Evolutionary conservation across 345 rosid species (phyloP), one percentile per base, ranked within the genome.

Genomic region (Cardamine resedifolia): DNA sequence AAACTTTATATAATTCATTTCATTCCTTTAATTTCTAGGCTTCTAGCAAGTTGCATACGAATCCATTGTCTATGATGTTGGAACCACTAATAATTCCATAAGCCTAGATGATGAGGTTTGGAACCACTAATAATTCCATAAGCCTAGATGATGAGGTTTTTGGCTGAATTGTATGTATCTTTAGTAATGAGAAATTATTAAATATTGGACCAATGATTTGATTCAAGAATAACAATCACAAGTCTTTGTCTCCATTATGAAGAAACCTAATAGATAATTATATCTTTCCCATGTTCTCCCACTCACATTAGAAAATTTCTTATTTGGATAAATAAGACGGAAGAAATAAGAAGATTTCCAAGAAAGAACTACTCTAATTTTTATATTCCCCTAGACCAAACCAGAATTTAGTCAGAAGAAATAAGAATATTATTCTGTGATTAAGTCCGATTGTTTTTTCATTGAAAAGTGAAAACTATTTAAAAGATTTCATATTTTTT

Each of bases 201-300:
- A 51, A 68, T 24, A 41, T 70, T 56, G 51, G 63, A 28, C 31
- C 59, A 69, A 64, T 55, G 60, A 63, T 69, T 63, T 53, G 58
- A 31, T 33, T 59, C 59, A 39, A 63, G 68, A 59, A 62, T 52
- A 19, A 76, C 58, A 48, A 44, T 62, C 58, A 69, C 49, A 51
- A 62, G 75, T 66, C 66, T 66, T 66, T 66, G 66, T 74, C 78
- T 55, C 47, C 68, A 74, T 58, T 26, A 58, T 66, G 67, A 59
- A 74, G 67, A 59, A 74, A 49, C 73, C 34, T 61, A 53, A 76
- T 68, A 56, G 26, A 39, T 61, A 60, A 19, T 43, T 24, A 41
- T 39, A 30, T 30, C 45, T 33, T 43, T 74, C 34, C 66, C 78
- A 74, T 74, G 45, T 58, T 73, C 53, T 39, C 38, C 78, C 78